Evolutionary conservation across 169 alveolate species (phyloP).

Genomic region (Eimeria praecox): DNA sequence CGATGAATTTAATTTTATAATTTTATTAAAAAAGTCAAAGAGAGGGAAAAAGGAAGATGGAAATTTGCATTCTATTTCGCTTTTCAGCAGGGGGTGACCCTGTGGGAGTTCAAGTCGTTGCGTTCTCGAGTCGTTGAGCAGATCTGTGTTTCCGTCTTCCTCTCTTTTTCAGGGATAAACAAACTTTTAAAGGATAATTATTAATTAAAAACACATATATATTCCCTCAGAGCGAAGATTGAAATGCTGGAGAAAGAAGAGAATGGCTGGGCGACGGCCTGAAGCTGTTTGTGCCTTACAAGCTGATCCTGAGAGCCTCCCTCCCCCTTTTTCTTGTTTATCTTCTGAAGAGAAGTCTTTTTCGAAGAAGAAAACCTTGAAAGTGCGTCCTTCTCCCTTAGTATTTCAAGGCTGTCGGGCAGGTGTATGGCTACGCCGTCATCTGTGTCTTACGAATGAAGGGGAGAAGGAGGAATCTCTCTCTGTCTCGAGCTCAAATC

Average conservation of each 20-base stretch:
- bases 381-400: slow-evolving; percentile 24
- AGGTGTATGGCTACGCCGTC: slow-evolving; percentile 4
- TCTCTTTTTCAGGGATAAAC: background rate
- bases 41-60: background rate
- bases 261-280: background rate
- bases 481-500: slow-evolving; percentile 11
- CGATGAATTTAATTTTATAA: background rate
- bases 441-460: slow-evolving; percentile 10
- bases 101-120: background rate
- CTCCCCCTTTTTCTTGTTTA: background rate
- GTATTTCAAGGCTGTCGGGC: slow-evolving; percentile 9
- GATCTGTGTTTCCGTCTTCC: background rate
- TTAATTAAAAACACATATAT: too few species aligned
- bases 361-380: background rate
- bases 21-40: background rate
- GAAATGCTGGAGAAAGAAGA: background rate
- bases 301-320: background rate
- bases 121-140: background rate
- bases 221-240: background rate
- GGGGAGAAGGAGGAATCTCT: background rate
- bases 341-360: background rate
- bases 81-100: background rate
- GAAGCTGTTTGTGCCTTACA: background rate
- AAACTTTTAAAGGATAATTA: too few species aligned
- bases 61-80: background rate